Conservation (phyloP, 2,329 filamentous ascomycete genomes). For the Karstenula rhodostoma region DNA sequence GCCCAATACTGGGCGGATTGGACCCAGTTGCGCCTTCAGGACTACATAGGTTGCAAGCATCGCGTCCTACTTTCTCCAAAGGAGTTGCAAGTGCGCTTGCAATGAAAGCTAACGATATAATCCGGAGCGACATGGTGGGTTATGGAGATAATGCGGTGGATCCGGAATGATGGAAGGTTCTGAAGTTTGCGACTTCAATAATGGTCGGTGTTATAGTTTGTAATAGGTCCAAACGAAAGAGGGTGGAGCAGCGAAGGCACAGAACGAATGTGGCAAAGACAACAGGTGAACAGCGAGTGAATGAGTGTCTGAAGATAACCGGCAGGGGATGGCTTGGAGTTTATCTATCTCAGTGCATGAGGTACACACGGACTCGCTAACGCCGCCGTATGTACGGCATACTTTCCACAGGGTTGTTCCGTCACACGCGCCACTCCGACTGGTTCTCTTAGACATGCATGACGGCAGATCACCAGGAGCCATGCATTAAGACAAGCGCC, state of each 20-base stretch:
- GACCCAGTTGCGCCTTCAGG: conserved; percentile 45
- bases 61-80: conserved; percentile 30
- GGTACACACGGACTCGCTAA: neutral
- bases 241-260: neutral
- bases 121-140: conserved; percentile 34
- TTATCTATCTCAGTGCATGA: conserved; percentile 6
- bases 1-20: conserved; percentile 42
- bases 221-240: neutral
- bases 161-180: neutral
- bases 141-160: neutral
- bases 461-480: conserved; percentile 9
- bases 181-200: neutral
- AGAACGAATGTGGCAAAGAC: neutral
- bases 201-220: neutral
- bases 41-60: conserved; percentile 45
- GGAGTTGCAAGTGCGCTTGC: conserved; percentile 32
- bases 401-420: neutral
- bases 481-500: neutral
- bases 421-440: neutral
- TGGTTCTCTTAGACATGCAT: conserved; percentile 1
- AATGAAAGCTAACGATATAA: conserved; percentile 35
- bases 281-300: neutral
- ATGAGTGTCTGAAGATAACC: neutral
- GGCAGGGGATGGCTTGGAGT: neutral
- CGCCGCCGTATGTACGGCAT: neutral